phyloP scores from a whole-genome alignment of 805 yeast genomes.

The Gaillardinia entomophila region DNA sequence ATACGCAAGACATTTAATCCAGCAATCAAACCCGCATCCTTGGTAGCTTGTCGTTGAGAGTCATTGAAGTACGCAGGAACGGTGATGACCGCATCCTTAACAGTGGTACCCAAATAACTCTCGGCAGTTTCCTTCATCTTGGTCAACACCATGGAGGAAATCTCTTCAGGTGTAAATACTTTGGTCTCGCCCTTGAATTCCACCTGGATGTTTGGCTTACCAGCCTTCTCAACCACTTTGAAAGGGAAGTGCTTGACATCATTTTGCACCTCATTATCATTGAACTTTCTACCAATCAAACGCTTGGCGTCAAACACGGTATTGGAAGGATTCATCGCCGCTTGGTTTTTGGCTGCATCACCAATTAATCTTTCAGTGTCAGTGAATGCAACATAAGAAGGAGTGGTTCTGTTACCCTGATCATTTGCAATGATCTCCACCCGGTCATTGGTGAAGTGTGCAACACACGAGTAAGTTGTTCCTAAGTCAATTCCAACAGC shows the following conservation, averaged over 20 bases:
- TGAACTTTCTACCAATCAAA: conserved; percentile 77
- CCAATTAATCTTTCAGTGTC: conserved; percentile 94
- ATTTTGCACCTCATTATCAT: conserved; percentile 69
- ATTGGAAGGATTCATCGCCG: conserved; percentile 92
- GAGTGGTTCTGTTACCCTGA: conserved; percentile 98
- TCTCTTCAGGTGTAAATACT: conserved; percentile 88
- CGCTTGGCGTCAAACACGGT: conserved; percentile 96
- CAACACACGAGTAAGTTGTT: conserved; percentile 97
- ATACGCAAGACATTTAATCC: conserved; percentile 41
- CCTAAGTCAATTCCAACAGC: conserved; percentile 93
- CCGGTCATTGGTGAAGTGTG: conserved; percentile 60
- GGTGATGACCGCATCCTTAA: conserved; percentile 48
- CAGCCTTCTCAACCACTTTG: conserved; percentile 68
- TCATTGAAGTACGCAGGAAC: conserved; percentile 41
- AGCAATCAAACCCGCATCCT: conserved; percentile 41
- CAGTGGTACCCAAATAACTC: conserved; percentile 78
- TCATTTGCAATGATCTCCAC: conserved; percentile 96
- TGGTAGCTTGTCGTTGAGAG: conserved; percentile 41
- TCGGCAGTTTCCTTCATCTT: conserved; percentile 95
- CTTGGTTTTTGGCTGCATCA: conserved; percentile 98
- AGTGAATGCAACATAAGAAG: conserved; percentile 94
- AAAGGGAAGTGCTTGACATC: conserved; percentile 90
- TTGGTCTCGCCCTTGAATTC: conserved; percentile 85
- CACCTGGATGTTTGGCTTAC: conserved; percentile 84
- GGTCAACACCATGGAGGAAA: conserved; percentile 84